Conservation (phyloP, 768 basidiomycete genomes). For the Leucosporidium creatinivorum region DNA sequence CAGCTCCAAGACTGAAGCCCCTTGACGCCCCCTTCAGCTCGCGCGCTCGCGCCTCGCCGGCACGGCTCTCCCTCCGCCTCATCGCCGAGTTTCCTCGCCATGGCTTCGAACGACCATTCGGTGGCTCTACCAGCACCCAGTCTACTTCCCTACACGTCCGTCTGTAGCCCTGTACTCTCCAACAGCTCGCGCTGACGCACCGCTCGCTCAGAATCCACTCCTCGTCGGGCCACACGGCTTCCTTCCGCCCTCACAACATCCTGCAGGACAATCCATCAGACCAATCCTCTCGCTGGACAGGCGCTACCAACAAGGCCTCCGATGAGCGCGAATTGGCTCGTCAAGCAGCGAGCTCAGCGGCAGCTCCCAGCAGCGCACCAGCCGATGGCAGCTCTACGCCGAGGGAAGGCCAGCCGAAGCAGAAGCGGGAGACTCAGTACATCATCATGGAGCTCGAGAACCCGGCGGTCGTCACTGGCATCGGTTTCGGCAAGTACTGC, state of each 20-base stretch:
- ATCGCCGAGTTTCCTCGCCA: background rate
- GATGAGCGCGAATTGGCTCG: slow-evolving; percentile 7
- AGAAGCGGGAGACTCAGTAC: slow-evolving; percentile 14
- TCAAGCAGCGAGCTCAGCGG: background rate
- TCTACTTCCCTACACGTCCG: background rate
- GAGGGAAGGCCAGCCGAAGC: background rate
- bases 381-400: background rate
- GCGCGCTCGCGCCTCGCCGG: no score
- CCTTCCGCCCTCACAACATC: slow-evolving; percentile 15
- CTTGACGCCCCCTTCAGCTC: background rate
- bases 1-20: background rate
- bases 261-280: slow-evolving; percentile 1
- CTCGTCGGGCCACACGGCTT: background rate
- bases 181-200: no score
- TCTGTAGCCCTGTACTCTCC: background rate
- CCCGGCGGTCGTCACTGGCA: background rate
- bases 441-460: slow-evolving; percentile 20
- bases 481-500: slow-evolving; percentile 25
- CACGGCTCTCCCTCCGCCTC: background rate
- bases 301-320: slow-evolving; percentile 9
- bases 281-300: slow-evolving; percentile 20
- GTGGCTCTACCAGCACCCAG: background rate
- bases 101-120: background rate
- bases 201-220: background rate
- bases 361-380: background rate